Conservation (phyloP, 345 rosid species). For the Noccaea bulbosa region DNA sequence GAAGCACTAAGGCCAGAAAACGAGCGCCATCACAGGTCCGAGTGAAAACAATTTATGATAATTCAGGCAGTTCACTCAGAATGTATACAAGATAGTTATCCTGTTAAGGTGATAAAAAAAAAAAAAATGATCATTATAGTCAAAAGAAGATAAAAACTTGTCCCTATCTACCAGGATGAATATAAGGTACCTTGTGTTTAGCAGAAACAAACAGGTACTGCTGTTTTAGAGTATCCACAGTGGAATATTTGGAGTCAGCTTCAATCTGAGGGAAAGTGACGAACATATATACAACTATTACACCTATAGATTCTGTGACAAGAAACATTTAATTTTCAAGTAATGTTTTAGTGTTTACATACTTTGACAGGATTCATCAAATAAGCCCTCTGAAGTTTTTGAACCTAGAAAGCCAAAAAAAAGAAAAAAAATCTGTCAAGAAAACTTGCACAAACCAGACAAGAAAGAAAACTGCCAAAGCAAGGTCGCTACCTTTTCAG, state of each 20-base stretch:
- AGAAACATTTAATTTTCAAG: neutral
- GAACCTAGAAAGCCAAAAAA: conserved; percentile 58
- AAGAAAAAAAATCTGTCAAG: no score
- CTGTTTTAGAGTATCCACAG: conserved; percentile 91
- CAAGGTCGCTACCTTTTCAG: conserved; percentile 66
- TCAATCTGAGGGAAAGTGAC: conserved; percentile 65
- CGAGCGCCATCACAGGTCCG: conserved; percentile 87
- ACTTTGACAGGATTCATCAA: conserved; percentile 94
- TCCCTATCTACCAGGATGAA: neutral
- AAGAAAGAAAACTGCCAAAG: conserved; percentile 5
- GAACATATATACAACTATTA: conserved; percentile 12
- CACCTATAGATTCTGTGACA: neutral
- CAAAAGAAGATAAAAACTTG: conserved; percentile 1
- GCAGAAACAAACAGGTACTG: conserved; percentile 76
- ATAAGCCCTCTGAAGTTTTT: conserved; percentile 92
- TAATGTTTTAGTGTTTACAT: conserved; percentile 9
- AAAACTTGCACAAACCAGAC: conserved; percentile 2
- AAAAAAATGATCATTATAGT: conserved; percentile 7
- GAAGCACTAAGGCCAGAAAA: conserved; percentile 68
- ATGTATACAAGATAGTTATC: conserved; percentile 87
- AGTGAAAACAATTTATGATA: conserved; percentile 86
- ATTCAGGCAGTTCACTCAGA: conserved; percentile 67
- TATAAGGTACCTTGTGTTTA: conserved; percentile 70
- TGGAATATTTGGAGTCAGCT: conserved; percentile 91
- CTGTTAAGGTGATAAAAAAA: conserved; percentile 45